These are phyloP conservation scores for Diaporthe aspalathi DNA, from an alignment of 2,329 filamentous ascomycete genomes.

Conservation along the genomic window DNA sequence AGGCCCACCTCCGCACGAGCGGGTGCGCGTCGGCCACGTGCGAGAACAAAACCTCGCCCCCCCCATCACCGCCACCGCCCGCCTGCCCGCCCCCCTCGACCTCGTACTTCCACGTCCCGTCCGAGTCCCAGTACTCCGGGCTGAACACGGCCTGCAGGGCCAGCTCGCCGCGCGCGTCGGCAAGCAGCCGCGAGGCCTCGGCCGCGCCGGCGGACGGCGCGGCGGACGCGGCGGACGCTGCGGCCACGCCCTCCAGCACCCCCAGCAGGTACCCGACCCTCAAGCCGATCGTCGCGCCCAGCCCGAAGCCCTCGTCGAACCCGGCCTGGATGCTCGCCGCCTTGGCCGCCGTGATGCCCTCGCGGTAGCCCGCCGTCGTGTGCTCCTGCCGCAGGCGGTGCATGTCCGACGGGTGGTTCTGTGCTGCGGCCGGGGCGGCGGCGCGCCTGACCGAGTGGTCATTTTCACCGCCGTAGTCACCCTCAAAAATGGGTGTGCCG, in stretches of 20 bases:
- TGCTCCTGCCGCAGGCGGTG: conserved; percentile 80
- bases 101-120: conserved; percentile 78
- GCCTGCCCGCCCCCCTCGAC: conserved; percentile 52
- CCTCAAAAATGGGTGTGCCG: background rate
- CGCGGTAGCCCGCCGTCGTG: conserved; percentile 88
- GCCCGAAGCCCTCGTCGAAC: conserved; percentile 89
- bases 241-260: conserved; percentile 76
- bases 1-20: conserved; percentile 71
- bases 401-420: conserved; percentile 71
- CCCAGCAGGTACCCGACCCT: conserved; percentile 81
- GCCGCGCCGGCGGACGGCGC: conserved; percentile 43
- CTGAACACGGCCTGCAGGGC: conserved; percentile 72
- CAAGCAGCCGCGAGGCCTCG: conserved; percentile 53
- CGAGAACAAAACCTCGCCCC: conserved; percentile 62
- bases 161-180: conserved; percentile 69
- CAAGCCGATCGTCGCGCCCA: conserved; percentile 84
- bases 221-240: conserved; percentile 52
- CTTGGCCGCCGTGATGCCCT: conserved; percentile 84
- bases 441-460: background rate
- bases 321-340: conserved; percentile 81
- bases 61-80: conserved; percentile 42
- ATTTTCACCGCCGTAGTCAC: background rate
- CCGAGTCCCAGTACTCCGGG: conserved; percentile 72
- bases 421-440: background rate
- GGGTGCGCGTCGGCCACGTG: conserved; percentile 77